Conservation (phyloP, 1,284 basidiomycete genomes). For the Amylostereum areolatum region DNA sequence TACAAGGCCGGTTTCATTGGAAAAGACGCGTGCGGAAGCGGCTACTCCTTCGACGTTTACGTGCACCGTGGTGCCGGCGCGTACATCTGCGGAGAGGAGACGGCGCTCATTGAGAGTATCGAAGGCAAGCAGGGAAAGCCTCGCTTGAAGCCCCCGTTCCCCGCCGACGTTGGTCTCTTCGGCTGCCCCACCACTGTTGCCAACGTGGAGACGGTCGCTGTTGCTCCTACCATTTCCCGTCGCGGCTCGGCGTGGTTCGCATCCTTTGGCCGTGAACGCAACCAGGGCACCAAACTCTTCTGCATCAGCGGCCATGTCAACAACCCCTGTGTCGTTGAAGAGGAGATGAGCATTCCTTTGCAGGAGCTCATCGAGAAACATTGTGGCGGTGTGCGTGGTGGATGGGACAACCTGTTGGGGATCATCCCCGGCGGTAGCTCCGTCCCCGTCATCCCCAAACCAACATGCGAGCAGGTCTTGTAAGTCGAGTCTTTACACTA, state of each 20-base stretch:
- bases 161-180: constrained; percentile 95
- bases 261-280: constrained; percentile 86
- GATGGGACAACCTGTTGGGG: constrained; percentile 94
- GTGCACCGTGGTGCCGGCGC: constrained; percentile 96
- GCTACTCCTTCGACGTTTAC: constrained; percentile 95
- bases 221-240: constrained; percentile 94
- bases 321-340: constrained; percentile 96
- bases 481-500: constrained; percentile 33
- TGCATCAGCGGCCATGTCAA: constrained; percentile 98
- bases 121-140: constrained; percentile 99
- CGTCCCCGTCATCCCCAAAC: constrained; percentile 88
- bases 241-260: constrained; percentile 94
- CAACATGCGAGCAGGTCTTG: constrained; percentile 80
- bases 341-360: constrained; percentile 97
- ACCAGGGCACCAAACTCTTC: constrained; percentile 94
- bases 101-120: constrained; percentile 92
- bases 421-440: constrained; percentile 95
- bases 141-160: constrained; percentile 98
- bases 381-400: constrained; percentile 90
- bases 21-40: constrained; percentile 88
- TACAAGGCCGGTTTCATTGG: constrained; percentile 92
- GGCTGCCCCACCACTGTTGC: constrained; percentile 97
- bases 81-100: constrained; percentile 99
- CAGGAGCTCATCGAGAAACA: constrained; percentile 95
- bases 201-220: constrained; percentile 97